Base-by-base conservation (phyloP, 371 early-diverging fungal genomes). In the Mortierella sp. region DNA sequence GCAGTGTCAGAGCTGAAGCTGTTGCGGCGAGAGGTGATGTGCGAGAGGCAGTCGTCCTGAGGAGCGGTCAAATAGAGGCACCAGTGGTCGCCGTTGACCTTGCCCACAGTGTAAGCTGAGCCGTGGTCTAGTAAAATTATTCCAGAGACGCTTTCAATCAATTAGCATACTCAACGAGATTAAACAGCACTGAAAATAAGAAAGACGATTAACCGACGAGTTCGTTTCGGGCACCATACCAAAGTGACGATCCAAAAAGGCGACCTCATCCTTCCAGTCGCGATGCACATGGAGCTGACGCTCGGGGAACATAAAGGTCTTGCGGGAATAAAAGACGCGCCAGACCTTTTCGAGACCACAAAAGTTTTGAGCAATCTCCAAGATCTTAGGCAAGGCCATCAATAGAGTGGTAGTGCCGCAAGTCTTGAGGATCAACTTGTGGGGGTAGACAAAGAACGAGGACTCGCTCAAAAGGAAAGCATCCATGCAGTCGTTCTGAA, bases 361-460 rank as follows among this genome's bases (percentile, higher is more conserved):
- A 79, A 90, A 91, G 65, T 91, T 89, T 55, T 90, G 88, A n/a
- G 97, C 98, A 83, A 97, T 94, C 74, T 95, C 94, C 58, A 98
- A 87, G 55, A 99, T 93, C 63, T 94, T 91, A 58, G 96, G 95
- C 58, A 99, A 83, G 38, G 98, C 96, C 78, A 95, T 90, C 82
- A 99, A 90, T 48, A 98, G 90, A 0, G 98, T 98, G 28, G 99
- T 98, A 7, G 98, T 98, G 44, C 99, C 99, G 90, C 99, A 99
- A 8, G 99, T 99, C 90, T 99, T 99, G 79, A 99, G 90, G 74
- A 99, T 96, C 58, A 99, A 82, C 80, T 97, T 96, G 92, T 97
- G 96, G 31, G 95, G 94, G 88, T 97, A 98, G 55, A 99, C 97
- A 90, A 99, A 99, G 95, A 99, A 94, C 74, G 98, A 98, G 34